A percentile compares a stretch with the other conserved stretches of the same genome.
Evolutionary conservation across 2,329 filamentous ascomycete genomes (phyloP).

Genomic region (Lithohypha guttulata): DNA sequence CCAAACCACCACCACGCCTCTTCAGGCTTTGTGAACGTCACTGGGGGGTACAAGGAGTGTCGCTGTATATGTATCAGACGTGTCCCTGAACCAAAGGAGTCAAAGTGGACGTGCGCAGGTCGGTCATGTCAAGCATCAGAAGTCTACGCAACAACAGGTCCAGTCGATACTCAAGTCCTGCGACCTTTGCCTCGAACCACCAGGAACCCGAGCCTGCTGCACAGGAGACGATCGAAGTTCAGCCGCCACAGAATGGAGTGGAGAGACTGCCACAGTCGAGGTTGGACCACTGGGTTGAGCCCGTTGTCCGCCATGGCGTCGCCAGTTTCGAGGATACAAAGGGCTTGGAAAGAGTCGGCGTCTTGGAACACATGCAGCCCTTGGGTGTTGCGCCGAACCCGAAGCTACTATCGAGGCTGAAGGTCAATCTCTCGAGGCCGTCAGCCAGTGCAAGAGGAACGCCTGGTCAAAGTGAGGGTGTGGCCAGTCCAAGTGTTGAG

Average conservation of each 20-base stretch:
- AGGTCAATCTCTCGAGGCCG: slow-evolving; percentile 22
- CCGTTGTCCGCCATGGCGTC: slow-evolving; percentile 40
- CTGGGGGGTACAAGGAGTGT: slow-evolving; percentile 16
- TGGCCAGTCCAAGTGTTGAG: slow-evolving; percentile 13
- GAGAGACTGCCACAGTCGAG: slow-evolving; percentile 13
- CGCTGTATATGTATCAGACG: background rate
- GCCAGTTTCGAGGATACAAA: slow-evolving; percentile 68
- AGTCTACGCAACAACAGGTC: slow-evolving; percentile 21
- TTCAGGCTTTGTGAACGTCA: slow-evolving; percentile 13
- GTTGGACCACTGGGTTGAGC: slow-evolving; percentile 46
- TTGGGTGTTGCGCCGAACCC: slow-evolving; percentile 60
- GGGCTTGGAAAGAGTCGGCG: slow-evolving; percentile 61
- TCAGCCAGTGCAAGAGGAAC: slow-evolving; percentile 15
- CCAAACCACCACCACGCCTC: slow-evolving; percentile 7
- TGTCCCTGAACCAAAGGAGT: slow-evolving; percentile 17
- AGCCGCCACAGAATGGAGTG: slow-evolving; percentile 13
- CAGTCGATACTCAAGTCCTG: slow-evolving; percentile 21
- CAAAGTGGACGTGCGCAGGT: slow-evolving; percentile 6
- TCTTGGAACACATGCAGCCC: slow-evolving; percentile 74
- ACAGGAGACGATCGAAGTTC: slow-evolving; percentile 16
- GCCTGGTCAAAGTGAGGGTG: slow-evolving; percentile 13
- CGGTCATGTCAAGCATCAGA: slow-evolving; percentile 19
- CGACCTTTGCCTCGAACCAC: slow-evolving; percentile 14
- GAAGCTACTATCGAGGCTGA: slow-evolving; percentile 48
- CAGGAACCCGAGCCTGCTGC: slow-evolving; percentile 11